Evolutionary conservation across 2,329 filamentous ascomycete genomes (phyloP).

Genomic region (Boeremia lycopersici): DNA sequence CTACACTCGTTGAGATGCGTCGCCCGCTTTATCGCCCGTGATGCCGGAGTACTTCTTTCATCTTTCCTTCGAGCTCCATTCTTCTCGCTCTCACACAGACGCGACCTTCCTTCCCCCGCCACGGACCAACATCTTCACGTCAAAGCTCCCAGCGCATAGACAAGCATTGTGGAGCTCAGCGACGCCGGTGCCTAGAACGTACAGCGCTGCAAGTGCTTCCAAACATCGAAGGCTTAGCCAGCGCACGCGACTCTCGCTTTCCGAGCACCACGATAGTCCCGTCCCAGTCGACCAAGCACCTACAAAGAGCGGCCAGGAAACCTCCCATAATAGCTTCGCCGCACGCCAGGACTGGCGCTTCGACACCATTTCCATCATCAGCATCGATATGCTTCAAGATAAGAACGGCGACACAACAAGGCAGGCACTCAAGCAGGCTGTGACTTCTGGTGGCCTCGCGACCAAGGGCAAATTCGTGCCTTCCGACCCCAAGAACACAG

Average conservation of each 20-base stretch:
- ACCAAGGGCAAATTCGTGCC: slow-evolving; percentile 83
- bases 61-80: slow-evolving; percentile 64
- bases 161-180: slow-evolving; percentile 46
- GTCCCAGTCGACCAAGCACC: slow-evolving; percentile 46
- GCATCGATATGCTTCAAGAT: slow-evolving; percentile 71
- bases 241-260: slow-evolving; percentile 43
- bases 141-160: slow-evolving; percentile 51
- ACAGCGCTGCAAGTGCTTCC: slow-evolving; percentile 27
- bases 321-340: slow-evolving; percentile 37
- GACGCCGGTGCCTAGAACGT: slow-evolving; percentile 19
- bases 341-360: slow-evolving; percentile 75
- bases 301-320: slow-evolving; percentile 27
- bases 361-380: slow-evolving; percentile 76
- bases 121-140: slow-evolving; percentile 54
- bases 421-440: slow-evolving; percentile 46
- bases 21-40: slow-evolving; percentile 22
- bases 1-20: slow-evolving; percentile 21
- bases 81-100: slow-evolving; percentile 43
- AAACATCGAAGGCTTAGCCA: slow-evolving; percentile 42
- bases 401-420: slow-evolving; percentile 33
- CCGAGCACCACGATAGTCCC: slow-evolving; percentile 45
- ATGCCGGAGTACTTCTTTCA: slow-evolving; percentile 71
- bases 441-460: slow-evolving; percentile 62
- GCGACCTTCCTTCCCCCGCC: slow-evolving; percentile 49
- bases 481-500: slow-evolving; percentile 71